Evolutionary conservation across 2,329 filamentous ascomycete genomes (phyloP), one percentile per base, ranked within the genome.

Genomic region (Cladosporium sp.): DNA sequence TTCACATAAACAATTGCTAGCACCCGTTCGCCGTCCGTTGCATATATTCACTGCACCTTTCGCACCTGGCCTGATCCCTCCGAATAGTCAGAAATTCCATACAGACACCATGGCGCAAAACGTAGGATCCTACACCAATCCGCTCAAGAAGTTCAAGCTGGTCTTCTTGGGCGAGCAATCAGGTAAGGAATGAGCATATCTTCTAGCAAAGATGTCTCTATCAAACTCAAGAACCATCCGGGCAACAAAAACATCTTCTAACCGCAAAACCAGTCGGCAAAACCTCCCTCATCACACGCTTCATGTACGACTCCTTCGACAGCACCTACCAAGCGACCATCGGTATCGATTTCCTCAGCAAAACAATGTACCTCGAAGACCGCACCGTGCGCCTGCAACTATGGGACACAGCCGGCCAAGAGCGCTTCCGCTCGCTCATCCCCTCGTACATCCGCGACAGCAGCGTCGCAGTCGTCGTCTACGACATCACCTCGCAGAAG

Each of bases 241-340:
- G n/a, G n/a, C n/a, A n/a, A n/a, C n/a, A n/a, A n/a, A n/a, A n/a
- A n/a, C 25, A 25, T 25, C 50, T 12, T 43, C 40, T 19, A 19
- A 17, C 51, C 19, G 25, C 15, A n/a, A n/a, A 28, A n/a, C n/a
- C 74, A 97, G 94, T 99, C 70, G 94, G 94, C 74, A 99, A 99
- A 81, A 99, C 94, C 34, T 99, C 94, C 63, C 80, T 99, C 69
- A 99, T 99, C 75, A 99, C 94, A 66, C 88, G 94, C 65, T 99
- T 99, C 82, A 99, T 99, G 94, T 99, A 99, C 83, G 94, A 99
- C 78, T 97, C 94, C 50, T 99, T 99, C 82, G 94, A 99, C 82
- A 97, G 96, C 79, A 97, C 93, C 83, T 99, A 99, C 80, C 94
- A 99, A 78, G 94, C 94, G 59, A 99, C 94, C 39, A 97, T 99